Evolutionary conservation across 2,329 filamentous ascomycete genomes (phyloP), one percentile per base, ranked within the genome.

Genomic region (Simplicillium aogashimaense): DNA sequence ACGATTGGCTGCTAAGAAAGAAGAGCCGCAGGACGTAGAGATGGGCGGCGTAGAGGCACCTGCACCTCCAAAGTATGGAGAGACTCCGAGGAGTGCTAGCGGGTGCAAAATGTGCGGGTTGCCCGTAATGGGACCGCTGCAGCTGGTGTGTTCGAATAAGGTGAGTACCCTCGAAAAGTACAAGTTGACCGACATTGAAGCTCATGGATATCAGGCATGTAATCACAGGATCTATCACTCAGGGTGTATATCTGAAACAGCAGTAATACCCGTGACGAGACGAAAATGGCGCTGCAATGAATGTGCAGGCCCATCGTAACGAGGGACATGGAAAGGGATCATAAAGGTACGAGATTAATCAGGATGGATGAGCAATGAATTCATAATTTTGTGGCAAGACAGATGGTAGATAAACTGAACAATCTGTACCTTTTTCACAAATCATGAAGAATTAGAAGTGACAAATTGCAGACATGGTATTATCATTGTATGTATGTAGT

Each of bases 71-170:
- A 53, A 53, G 18, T 53, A 54, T 15, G 51, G 58, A 3, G 62
- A 63, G 41, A 59, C 63, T 32, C 59, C 61, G 42, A 67, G 61
- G 47, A 65, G 63, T 15, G 53, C 59, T 15, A 66, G 60, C 29
- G 70, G 70, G 35, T 74, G 70, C 45, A 56, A 55, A 2, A 49
- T 68, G 12, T 77, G 73, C 45, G 64, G 65, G 10, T 60, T 69
- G 35, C 63, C 65, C 5, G 70, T 73, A 16, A 56, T 67, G 16
- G 69, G 69, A 2, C 65, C 69, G 3, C 61, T 58, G 10, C 57
- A 70, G 47, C 53, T 76, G 25, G 52, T 74, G 18, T 77, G 73
- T 50, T 57, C 62, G 4, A 72, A 73, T 45, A 60, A 65, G 57
- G 71, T 74, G 52, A 56, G 62, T 56, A 15, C 38, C 17, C 6